Conservation (phyloP, 768 basidiomycete genomes). For the Lenzites betulinus region DNA sequence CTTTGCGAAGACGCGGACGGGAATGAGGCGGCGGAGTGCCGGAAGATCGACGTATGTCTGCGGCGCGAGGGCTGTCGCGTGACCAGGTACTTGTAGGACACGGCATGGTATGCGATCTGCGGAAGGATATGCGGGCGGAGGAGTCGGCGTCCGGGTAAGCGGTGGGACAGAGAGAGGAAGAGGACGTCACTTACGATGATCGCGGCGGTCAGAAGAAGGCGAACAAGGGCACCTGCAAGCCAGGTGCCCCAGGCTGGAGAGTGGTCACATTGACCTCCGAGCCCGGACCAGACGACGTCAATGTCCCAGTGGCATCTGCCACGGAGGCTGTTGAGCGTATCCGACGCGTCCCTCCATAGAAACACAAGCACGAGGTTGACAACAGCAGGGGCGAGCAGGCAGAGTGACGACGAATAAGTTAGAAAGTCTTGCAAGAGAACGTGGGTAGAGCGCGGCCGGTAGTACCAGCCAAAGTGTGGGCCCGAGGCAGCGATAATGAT, state of each 20-base stretch:
- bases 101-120: slow-evolving; percentile 29
- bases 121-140: not conserved
- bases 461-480: slow-evolving; percentile 33
- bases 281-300: slow-evolving; percentile 65
- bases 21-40: slow-evolving; percentile 23
- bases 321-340: slow-evolving; percentile 38
- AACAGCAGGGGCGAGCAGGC: slow-evolving; percentile 53
- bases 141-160: not conserved
- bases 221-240: slow-evolving; percentile 53
- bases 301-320: slow-evolving; percentile 63
- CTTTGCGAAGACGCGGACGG: slow-evolving; percentile 22
- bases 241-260: slow-evolving; percentile 52
- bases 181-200: slow-evolving; percentile 46
- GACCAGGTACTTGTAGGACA: slow-evolving; percentile 30
- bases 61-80: slow-evolving; percentile 27
- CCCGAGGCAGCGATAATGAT: slow-evolving; percentile 44
- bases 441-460: slow-evolving; percentile 35
- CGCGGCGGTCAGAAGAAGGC: slow-evolving; percentile 53
- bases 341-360: slow-evolving; percentile 48
- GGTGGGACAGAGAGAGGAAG: not conserved
- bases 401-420: slow-evolving; percentile 45
- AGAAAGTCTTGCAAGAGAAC: slow-evolving; percentile 37
- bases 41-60: slow-evolving; percentile 20
- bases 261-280: slow-evolving; percentile 31
- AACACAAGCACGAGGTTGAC: slow-evolving; percentile 58